Evolutionary conservation across 2,329 filamentous ascomycete genomes (phyloP).

Genomic region (Cytospora mali): DNA sequence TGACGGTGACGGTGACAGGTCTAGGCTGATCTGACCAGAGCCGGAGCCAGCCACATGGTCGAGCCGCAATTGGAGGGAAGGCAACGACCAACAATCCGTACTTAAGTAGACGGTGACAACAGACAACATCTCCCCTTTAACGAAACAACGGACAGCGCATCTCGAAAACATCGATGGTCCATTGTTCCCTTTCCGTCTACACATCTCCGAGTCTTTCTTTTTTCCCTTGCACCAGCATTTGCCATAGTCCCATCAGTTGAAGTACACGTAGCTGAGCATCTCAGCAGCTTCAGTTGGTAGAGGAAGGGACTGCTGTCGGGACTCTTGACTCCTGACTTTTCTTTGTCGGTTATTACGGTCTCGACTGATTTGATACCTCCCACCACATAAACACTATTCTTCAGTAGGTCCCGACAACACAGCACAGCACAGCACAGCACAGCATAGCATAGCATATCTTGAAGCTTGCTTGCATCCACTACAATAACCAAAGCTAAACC

Average conservation of each 20-base stretch:
- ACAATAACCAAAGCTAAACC: neutral
- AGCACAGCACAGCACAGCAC: no score
- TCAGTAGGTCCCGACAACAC: neutral
- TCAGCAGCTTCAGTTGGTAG: neutral
- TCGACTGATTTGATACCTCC: slow-evolving; percentile 5
- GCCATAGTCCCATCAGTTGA: neutral
- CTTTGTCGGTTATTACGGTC: slow-evolving; percentile 10
- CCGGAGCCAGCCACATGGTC: neutral
- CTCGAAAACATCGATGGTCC: no score
- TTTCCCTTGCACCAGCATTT: neutral
- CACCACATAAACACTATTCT: neutral
- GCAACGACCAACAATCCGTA: neutral
- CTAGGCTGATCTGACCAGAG: no score
- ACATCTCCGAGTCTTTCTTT: neutral
- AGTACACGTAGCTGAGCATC: neutral
- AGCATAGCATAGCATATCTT: no score
- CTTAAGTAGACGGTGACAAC: neutral
- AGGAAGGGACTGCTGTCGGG: neutral
- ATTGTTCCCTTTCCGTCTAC: neutral
- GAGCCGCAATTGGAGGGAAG: neutral
- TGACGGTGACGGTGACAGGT: no score
- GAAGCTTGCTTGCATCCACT: slow-evolving; percentile 7
- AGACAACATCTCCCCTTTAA: neutral
- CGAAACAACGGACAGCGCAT: neutral
- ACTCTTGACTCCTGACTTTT: neutral